A percentile compares a stretch with the other conserved stretches of the same genome.
Conservation (phyloP, 2,329 filamentous ascomycete genomes). For the Fusarium caatingaense region DNA sequence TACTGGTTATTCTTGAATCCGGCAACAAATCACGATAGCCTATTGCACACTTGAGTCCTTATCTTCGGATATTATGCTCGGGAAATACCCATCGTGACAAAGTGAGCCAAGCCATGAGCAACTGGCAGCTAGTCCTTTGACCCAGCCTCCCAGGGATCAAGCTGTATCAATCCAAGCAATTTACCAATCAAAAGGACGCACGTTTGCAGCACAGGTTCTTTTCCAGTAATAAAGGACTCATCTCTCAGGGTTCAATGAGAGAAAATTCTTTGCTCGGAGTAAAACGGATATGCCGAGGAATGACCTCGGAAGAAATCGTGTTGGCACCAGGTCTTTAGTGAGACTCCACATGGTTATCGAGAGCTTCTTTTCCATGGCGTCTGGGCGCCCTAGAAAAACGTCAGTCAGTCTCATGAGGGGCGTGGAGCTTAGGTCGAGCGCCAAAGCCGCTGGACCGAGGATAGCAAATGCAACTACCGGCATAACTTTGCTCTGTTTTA, state of each 20-base stretch:
- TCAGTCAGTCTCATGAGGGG: conserved; percentile 23
- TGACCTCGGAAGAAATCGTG: conserved; percentile 36
- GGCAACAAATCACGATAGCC: neutral
- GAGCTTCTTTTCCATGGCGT: conserved; percentile 19
- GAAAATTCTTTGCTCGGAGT: conserved; percentile 22
- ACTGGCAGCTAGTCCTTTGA: neutral
- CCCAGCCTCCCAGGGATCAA: conserved; percentile 11
- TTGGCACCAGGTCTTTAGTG: conserved; percentile 9
- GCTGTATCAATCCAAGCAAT: neutral
- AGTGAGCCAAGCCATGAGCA: neutral
- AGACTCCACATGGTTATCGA: conserved; percentile 21
- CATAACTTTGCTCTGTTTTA: conserved; percentile 11
- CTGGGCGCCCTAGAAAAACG: conserved; percentile 30
- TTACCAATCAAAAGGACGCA: conserved; percentile 31
- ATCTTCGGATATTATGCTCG: neutral
- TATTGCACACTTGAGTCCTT: neutral
- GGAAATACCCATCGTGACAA: neutral
- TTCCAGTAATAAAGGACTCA: neutral
- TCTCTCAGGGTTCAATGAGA: conserved; percentile 10
- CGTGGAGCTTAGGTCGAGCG: conserved; percentile 28
- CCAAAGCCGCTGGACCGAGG: conserved; percentile 44
- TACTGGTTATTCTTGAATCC: neutral
- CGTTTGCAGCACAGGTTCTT: conserved; percentile 25
- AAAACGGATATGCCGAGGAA: conserved; percentile 30
- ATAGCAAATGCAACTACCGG: conserved; percentile 33